Conservation (phyloP, 1,284 basidiomycete genomes). For the Pseudomicrostroma phylloplanum region DNA sequence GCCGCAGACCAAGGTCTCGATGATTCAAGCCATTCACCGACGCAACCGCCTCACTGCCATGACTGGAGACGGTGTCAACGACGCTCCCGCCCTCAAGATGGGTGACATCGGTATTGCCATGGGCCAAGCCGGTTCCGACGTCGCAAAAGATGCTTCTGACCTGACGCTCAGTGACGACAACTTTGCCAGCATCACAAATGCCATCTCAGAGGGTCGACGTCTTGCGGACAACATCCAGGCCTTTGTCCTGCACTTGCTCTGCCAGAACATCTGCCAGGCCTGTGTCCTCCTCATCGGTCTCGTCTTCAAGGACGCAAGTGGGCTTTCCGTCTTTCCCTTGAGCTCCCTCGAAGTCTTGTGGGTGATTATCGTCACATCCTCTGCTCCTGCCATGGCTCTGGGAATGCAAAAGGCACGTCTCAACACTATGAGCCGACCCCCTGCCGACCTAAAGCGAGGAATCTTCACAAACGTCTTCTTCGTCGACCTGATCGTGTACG, state of each 20-base stretch:
- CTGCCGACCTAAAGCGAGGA: conserved; percentile 43
- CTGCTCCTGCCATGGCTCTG: conserved; percentile 52
- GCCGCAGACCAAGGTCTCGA: conserved; percentile 55
- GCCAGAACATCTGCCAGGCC: conserved; percentile 48
- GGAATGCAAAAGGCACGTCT: conserved; percentile 58
- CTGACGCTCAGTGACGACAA: conserved; percentile 67
- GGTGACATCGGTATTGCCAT: conserved; percentile 49
- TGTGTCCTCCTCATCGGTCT: conserved; percentile 59
- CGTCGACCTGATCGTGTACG: conserved; percentile 61
- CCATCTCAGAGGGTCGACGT: conserved; percentile 63
- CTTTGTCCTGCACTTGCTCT: conserved; percentile 52
- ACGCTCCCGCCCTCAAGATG: conserved; percentile 49
- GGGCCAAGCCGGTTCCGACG: conserved; percentile 44
- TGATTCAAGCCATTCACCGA: conserved; percentile 61
- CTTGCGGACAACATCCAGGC: conserved; percentile 53
- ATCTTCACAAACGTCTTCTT: conserved; percentile 49
- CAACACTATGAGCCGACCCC: conserved; percentile 61
- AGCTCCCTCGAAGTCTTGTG: conserved; percentile 63
- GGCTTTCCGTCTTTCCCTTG: conserved; percentile 63
- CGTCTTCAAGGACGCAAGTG: conserved; percentile 60
- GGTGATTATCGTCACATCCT: conserved; percentile 49
- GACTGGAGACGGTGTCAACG: conserved; percentile 51
- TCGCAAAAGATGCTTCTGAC: conserved; percentile 57
- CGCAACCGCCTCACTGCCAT: conserved; percentile 43
- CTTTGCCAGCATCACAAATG: conserved; percentile 65